Percentiles rank a stretch among this genome's conserved stretches.
These are phyloP conservation scores for Rhodocollybia butyracea DNA, from an alignment of 768 basidiomycete species.

Conservation along the genomic window DNA sequence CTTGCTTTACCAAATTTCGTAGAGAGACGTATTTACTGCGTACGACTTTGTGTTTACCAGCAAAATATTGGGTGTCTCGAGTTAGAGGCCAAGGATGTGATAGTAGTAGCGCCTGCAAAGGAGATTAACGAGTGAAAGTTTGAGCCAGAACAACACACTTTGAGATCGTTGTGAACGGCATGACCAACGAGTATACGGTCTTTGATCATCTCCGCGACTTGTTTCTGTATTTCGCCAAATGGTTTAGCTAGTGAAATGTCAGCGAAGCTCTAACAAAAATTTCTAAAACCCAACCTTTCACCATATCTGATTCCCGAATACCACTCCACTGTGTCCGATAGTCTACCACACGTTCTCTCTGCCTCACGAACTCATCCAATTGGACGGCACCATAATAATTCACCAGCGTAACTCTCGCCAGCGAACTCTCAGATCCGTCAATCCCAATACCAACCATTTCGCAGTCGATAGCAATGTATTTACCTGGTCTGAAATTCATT, in stretches of 20 bases:
- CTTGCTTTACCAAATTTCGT: slow-evolving; percentile 74
- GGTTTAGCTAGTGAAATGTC: slow-evolving; percentile 50
- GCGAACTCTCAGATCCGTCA: slow-evolving; percentile 75
- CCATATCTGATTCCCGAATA: slow-evolving; percentile 71
- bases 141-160: slow-evolving; percentile 39
- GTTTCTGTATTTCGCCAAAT: slow-evolving; percentile 77
- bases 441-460: slow-evolving; percentile 97
- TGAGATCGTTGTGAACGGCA: slow-evolving; percentile 87
- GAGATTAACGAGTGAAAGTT: not conserved
- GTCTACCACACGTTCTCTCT: slow-evolving; percentile 86
- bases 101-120: slow-evolving; percentile 56
- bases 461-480: slow-evolving; percentile 86
- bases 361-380: slow-evolving; percentile 83
- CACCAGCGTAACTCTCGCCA: slow-evolving; percentile 87
- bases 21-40: slow-evolving; percentile 72
- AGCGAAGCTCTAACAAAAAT: not conserved
- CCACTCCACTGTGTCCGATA: slow-evolving; percentile 92
- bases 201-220: slow-evolving; percentile 72
- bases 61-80: slow-evolving; percentile 69
- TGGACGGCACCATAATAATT: slow-evolving; percentile 82
- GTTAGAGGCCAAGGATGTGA: slow-evolving; percentile 63
- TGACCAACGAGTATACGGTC: slow-evolving; percentile 86
- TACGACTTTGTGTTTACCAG: slow-evolving; percentile 54
- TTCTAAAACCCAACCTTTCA: slow-evolving; percentile 43
- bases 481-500: slow-evolving; percentile 50